Percentiles rank a stretch among this genome's conserved stretches.
Conservation (phyloP, 768 basidiomycete species). For the Rhizopogon salebrosus region DNA sequence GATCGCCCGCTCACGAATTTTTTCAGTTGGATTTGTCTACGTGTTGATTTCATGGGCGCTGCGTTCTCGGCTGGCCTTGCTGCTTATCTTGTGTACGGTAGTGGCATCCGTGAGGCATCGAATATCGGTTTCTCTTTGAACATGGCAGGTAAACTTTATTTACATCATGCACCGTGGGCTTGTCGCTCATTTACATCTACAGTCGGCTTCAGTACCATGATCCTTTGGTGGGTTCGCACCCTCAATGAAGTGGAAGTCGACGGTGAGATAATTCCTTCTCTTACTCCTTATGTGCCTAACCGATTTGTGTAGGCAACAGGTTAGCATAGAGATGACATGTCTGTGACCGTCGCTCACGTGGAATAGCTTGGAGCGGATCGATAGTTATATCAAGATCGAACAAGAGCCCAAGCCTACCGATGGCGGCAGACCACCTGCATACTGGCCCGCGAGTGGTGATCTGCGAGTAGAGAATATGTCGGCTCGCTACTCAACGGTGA, state of each 20-base stretch:
- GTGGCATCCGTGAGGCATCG: conserved; percentile 34
- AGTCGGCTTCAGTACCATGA: conserved; percentile 52
- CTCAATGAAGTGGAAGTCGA: conserved; percentile 42
- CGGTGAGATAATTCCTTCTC: conserved; percentile 23
- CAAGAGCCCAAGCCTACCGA: conserved; percentile 42
- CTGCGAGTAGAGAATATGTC: conserved; percentile 48
- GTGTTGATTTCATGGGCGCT: conserved; percentile 54
- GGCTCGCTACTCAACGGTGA: conserved; percentile 40
- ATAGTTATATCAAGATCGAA: conserved; percentile 52
- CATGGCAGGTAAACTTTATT: conserved; percentile 31
- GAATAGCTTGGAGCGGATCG: conserved; percentile 43
- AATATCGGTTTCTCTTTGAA: conserved; percentile 35
- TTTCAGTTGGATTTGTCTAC: conserved; percentile 40
- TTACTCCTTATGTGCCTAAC: neutral
- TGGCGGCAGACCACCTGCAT: conserved; percentile 49
- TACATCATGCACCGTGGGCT: neutral
- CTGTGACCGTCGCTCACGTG: neutral
- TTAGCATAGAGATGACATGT: neutral
- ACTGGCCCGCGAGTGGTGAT: conserved; percentile 57
- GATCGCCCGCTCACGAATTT: neutral
- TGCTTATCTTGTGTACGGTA: conserved; percentile 45
- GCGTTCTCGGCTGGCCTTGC: conserved; percentile 47
- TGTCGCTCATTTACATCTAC: neutral
- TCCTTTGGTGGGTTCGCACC: conserved; percentile 45
- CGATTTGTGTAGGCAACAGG: conserved; percentile 10